Conservation (phyloP, 306 rosid genomes). For the Lathyrus sativus region DNA sequence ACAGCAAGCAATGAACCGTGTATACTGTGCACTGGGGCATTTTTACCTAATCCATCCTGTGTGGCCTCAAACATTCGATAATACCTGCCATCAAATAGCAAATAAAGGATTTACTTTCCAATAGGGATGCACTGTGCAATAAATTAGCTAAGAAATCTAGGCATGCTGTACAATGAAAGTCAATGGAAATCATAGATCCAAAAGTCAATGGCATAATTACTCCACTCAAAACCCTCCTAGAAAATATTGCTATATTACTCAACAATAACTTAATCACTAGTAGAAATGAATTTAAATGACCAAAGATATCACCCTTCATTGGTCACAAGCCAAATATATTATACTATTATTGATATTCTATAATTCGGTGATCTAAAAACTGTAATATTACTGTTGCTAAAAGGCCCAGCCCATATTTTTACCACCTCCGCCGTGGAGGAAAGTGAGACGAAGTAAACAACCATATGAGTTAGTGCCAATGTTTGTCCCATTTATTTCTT, state of each 20-base stretch:
- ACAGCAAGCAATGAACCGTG: conserved; percentile 99
- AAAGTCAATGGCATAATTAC: conserved; percentile 6
- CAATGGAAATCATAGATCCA: conserved; percentile 8
- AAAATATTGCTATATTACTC: conserved; percentile 14
- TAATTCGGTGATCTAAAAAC: background rate
- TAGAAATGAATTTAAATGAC: conserved; percentile 9
- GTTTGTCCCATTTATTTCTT: background rate
- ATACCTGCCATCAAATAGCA: conserved; percentile 61
- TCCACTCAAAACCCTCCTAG: conserved; percentile 28
- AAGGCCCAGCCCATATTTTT: conserved; percentile 5
- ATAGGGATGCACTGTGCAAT: conserved; percentile 5
- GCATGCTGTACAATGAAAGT: conserved; percentile 16
- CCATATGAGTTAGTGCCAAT: conserved; percentile 26
- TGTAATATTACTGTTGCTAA: conserved; percentile 8
- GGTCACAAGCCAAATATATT: conserved; percentile 26
- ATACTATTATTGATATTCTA: conserved; percentile 22
- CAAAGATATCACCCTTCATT: conserved; percentile 16
- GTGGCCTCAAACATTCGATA: conserved; percentile 98
- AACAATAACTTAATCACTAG: conserved; percentile 27
- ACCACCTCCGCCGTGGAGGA: conserved; percentile 10
- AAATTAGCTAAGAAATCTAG: conserved; percentile 24
- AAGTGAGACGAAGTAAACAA: conserved; percentile 17
- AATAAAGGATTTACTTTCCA: conserved; percentile 13
- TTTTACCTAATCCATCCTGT: conserved; percentile 90
- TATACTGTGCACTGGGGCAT: conserved; percentile 94